Evolutionary conservation across 1,284 basidiomycete species (phyloP).

Genomic region (Laetiporus sulphureus): DNA sequence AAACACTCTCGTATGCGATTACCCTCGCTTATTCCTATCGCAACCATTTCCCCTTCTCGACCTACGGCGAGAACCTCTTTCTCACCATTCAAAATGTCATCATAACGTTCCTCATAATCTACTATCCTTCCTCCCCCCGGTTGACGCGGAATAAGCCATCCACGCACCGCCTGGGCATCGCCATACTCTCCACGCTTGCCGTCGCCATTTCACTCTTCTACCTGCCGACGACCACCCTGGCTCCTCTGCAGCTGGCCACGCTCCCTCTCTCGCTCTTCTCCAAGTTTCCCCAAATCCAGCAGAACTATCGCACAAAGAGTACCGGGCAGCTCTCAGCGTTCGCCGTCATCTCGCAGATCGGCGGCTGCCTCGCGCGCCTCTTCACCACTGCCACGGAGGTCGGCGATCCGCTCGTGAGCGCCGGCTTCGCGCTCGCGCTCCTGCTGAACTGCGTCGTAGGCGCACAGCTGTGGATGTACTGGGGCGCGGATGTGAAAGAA

Average conservation of each 20-base stretch:
- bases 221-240: conserved; percentile 46
- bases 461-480: conserved; percentile 77
- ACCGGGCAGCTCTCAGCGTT: conserved; percentile 91
- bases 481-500: conserved; percentile 52
- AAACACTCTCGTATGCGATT: conserved; percentile 84
- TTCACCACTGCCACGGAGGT: conserved; percentile 89
- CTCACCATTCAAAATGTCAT: conserved; percentile 78
- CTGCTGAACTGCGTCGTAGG: conserved; percentile 76
- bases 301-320: conserved; percentile 66
- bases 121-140: conserved; percentile 37
- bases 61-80: conserved; percentile 93
- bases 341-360: conserved; percentile 77
- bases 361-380: conserved; percentile 80
- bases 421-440: conserved; percentile 78
- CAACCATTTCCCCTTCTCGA: conserved; percentile 86
- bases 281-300: conserved; percentile 83
- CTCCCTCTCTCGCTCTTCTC: conserved; percentile 81
- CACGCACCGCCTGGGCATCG: conserved; percentile 23
- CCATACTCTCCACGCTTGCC: conserved; percentile 33
- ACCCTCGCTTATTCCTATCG: conserved; percentile 82
- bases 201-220: conserved; percentile 40
- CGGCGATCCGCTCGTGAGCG: conserved; percentile 69
- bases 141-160: conserved; percentile 11
- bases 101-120: conserved; percentile 81
- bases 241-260: conserved; percentile 69